A percentile compares a stretch with the other conserved stretches of the same genome.
These are phyloP conservation scores for Casuarina glauca DNA, from an alignment of 306 rosid genomes.

Conservation along the genomic window DNA sequence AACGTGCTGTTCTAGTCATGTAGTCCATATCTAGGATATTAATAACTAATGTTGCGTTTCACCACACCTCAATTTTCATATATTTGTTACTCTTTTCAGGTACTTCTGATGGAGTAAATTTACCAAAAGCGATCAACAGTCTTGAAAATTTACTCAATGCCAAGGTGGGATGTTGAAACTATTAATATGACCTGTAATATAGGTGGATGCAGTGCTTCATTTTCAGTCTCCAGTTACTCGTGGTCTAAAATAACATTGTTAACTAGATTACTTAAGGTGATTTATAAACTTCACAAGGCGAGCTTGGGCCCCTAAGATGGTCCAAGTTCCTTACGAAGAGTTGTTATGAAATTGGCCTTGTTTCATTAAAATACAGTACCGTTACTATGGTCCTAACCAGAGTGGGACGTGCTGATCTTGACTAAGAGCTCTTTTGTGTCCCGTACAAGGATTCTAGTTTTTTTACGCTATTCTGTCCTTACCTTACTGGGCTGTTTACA, in stretches of 20 bases:
- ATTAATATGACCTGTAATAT: slow-evolving; percentile 18
- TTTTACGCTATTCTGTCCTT: background rate
- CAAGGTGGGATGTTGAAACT: slow-evolving; percentile 59
- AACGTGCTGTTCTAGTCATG: slow-evolving; percentile 5
- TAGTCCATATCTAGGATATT: slow-evolving; percentile 18
- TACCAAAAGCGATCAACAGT: slow-evolving; percentile 85
- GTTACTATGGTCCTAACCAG: background rate
- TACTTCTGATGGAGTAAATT: slow-evolving; percentile 56
- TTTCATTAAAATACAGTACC: background rate
- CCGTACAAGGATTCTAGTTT: background rate
- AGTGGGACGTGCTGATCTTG: background rate
- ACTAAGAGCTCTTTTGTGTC: background rate
- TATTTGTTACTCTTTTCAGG: slow-evolving; percentile 53
- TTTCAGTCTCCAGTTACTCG: background rate
- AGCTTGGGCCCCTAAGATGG: background rate
- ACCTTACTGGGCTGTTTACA: slow-evolving; percentile 1
- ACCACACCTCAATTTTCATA: slow-evolving; percentile 7
- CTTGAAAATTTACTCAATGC: slow-evolving; percentile 82
- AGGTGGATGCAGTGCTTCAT: background rate
- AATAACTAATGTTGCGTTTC: slow-evolving; percentile 13
- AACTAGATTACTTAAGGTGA: background rate
- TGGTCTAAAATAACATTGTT: slow-evolving; percentile 9
- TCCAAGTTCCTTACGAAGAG: background rate
- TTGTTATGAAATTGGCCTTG: background rate
- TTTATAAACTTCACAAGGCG: background rate